Evolutionary conservation across 352 stramenopile genomes (phyloP), one percentile per base, ranked within the genome.

Genomic region (Blastocystis sp.): DNA sequence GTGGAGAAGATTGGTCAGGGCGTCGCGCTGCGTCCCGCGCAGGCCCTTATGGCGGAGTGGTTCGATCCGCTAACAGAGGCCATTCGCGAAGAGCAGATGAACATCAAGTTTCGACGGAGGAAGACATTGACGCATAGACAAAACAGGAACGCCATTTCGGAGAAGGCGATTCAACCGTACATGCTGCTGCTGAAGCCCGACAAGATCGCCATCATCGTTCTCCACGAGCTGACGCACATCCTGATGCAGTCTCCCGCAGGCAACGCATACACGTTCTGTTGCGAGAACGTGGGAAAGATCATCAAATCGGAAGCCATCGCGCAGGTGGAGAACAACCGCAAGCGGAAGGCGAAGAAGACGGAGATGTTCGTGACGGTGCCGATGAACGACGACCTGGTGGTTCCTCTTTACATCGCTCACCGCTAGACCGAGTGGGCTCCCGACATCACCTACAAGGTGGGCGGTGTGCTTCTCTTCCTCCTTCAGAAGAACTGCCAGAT

Each of bases 401-500:
- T 27, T 51, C 38, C 48, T 38, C 2, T 9, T 44, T 38, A 9
- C n/a, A 8, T 9, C 27, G 27, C 11, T 75, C 18, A 42, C 42
- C n/a, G 18, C 14, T 54, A 75, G 40, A 48, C 44, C 4, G 63
- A 85, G 14, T 85, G 75, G 75, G 57, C 75, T 48, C 75, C 75
- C 1, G 75, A 85, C 29, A 76, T 76, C 46, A 76, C 63, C 4
- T 85, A 64, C 32, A 85, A 85, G 29, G 75, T 85, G 11, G 91
- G 91, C n/a, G 91, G 91, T 0, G 90, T 90, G 0, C 64, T 94
- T 16, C 89, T 94, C 3, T 91, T 93, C 42, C 90, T 90, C 61
- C 91, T 94, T 72, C 90, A 93, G 72, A 90, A 90, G 40, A 93
- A 91, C 51, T 93, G 91, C 79, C 92, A 91, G 57, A 72, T 84